Base-by-base conservation (phyloP, 2,329 filamentous ascomycete species). In the Thielaviopsis musarum region DNA sequence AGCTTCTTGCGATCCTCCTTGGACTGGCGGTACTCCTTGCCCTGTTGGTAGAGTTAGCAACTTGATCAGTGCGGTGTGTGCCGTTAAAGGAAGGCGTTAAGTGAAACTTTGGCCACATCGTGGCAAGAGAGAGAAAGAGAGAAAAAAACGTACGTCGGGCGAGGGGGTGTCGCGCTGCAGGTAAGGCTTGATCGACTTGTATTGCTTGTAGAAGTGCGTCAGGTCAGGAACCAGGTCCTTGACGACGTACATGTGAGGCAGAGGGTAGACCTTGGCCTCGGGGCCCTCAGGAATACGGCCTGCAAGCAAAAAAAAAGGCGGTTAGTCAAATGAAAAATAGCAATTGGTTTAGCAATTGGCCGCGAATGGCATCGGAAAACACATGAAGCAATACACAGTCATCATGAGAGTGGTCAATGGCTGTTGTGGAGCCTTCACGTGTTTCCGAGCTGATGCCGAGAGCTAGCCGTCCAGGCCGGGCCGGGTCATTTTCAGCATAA, bases 141-240 rank as follows among this genome's bases (percentile, higher is more conserved):
- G 10, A n/a, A n/a, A 48, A 49, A 52, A 56, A 78, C 86, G 71
- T 80, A 94, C 88, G 70, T 96, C 88, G 66, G 84, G 82, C 52
- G 88, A 77, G 59, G 88, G 85, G 28, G 88, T 93, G 64, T 91
- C 85, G 69, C 90, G 83, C 78, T 97, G 93, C 58, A 98, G 84
- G 73, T 95, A 98, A 52, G 93, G 93, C 84, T 97, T 95, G 76
- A 98, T 96, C 17, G 91, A 96, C 77, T 96, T 95, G 83, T 98
- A 98, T 80, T 98, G 93, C 82, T 97, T 97, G 83, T 98, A 98
- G 78, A 98, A 97, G 70, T 93, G 87, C 64, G 93, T 98, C 77
- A 98, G 78, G 71, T 98, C 93, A 62, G 93, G 91, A 38, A 98
- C 93, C 64, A 98, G 83, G 72, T 98, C 93, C 83, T 97, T 98